Percentiles rank a stretch among this genome's conserved stretches.
Evolutionary conservation across 1,139 yeast species (phyloP).

Genomic region (Lodderomyces metapsilosis): DNA sequence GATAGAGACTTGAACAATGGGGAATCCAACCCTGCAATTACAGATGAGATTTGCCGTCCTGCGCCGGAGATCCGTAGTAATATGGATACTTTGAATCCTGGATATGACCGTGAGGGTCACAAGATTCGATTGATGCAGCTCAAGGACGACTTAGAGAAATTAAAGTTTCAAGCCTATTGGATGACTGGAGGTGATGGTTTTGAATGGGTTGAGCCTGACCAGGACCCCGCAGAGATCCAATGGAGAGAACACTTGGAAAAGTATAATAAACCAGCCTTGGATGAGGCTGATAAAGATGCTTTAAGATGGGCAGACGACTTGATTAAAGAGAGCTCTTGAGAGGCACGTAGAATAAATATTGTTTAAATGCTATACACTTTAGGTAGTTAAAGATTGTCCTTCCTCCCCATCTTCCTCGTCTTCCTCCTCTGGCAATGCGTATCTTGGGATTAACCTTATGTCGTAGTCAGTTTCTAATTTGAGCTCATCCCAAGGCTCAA

Average conservation of each 20-base stretch:
- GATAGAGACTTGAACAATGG: conserved; percentile 58
- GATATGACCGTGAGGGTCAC: conserved; percentile 37
- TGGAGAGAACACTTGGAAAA: conserved; percentile 46
- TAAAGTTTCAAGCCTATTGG: conserved; percentile 73
- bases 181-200: conserved; percentile 72
- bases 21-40: conserved; percentile 31
- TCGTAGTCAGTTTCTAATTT: conserved; percentile 45
- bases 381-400: not conserved
- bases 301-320: conserved; percentile 40
- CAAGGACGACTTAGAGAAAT: conserved; percentile 49
- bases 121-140: conserved; percentile 40
- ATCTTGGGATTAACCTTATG: conserved; percentile 43
- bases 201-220: conserved; percentile 79
- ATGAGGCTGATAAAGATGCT: conserved; percentile 16
- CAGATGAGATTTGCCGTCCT: conserved; percentile 41
- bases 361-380: conserved; percentile 4
- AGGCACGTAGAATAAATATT: conserved; percentile 11
- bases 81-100: conserved; percentile 29
- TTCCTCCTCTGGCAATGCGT: conserved; percentile 5
- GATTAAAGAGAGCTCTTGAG: conserved; percentile 19
- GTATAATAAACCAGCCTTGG: conserved; percentile 22
- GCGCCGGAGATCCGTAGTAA: conserved; percentile 20
- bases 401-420: conserved; percentile 4
- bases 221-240: conserved; percentile 68
- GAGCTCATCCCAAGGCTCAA: conserved; percentile 55